phyloP scores from a whole-genome alignment of 2,329 filamentous ascomycete genomes.

The Penicillium sp. region DNA sequence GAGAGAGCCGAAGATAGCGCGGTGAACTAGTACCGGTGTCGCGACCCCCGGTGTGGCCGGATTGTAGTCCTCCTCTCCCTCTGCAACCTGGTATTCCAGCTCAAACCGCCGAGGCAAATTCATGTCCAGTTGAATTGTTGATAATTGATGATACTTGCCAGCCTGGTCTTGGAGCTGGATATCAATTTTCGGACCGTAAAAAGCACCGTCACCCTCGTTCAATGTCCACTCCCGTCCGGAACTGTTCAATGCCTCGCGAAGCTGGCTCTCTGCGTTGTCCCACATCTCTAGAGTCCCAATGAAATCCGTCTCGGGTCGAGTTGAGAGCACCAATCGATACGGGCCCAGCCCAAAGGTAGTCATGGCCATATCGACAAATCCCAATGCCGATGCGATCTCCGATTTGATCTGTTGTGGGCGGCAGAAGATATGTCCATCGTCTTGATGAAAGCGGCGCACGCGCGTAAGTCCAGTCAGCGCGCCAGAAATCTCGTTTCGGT shows the following conservation, averaged over 20 bases:
- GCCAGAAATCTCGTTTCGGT: conserved; percentile 83
- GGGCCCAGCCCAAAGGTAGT: conserved; percentile 70
- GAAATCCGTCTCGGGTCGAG: conserved; percentile 73
- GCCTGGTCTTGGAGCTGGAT: conserved; percentile 78
- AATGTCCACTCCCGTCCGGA: conserved; percentile 72
- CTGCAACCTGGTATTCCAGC: conserved; percentile 68
- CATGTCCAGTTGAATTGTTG: conserved; percentile 88
- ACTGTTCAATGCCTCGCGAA: conserved; percentile 65
- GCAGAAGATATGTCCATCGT: conserved; percentile 91
- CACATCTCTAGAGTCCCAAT: conserved; percentile 76
- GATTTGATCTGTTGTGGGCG: conserved; percentile 73
- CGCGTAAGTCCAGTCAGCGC: conserved; percentile 80
- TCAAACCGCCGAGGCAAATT: conserved; percentile 83
- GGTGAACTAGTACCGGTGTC: conserved; percentile 79
- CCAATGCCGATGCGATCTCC: conserved; percentile 74
- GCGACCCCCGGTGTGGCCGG: conserved; percentile 59
- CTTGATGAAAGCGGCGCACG: conserved; percentile 85
- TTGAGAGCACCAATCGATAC: conserved; percentile 78
- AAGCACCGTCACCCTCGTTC: conserved; percentile 82
- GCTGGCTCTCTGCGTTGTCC: conserved; percentile 68
- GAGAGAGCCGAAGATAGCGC: conserved; percentile 81
- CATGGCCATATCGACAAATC: conserved; percentile 76
- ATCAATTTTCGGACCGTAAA: conserved; percentile 92
- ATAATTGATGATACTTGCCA: conserved; percentile 86
- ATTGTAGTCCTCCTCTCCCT: conserved; percentile 47